phyloP scores from a whole-genome alignment of 2,329 filamentous ascomycete genomes.

The Fusarium verticillioides region DNA sequence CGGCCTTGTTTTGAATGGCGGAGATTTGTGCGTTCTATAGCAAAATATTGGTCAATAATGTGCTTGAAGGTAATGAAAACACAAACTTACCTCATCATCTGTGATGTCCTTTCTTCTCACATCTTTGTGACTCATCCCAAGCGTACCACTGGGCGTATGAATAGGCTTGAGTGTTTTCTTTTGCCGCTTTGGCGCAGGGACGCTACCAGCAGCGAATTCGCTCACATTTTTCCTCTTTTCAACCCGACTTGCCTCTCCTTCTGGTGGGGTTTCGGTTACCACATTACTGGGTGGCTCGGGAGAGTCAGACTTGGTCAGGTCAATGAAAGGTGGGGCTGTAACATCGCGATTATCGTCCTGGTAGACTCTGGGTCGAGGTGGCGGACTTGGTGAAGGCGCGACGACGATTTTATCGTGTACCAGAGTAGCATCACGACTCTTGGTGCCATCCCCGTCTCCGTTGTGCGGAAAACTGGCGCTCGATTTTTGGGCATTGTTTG shows the following conservation, averaged over 20 bases:
- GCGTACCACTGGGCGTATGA: background rate
- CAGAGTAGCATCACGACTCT: background rate
- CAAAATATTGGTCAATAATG: background rate
- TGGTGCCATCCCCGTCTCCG: background rate
- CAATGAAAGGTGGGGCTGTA: background rate
- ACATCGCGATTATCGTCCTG: background rate
- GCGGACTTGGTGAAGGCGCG: background rate
- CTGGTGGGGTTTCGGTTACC: background rate
- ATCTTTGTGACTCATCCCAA: background rate
- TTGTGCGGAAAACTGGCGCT: background rate
- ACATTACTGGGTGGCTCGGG: background rate
- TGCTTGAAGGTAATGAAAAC: background rate
- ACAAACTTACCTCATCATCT: background rate
- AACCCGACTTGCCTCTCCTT: background rate
- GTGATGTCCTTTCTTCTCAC: accelerated
- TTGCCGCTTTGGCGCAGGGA: background rate
- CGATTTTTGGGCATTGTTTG: background rate
- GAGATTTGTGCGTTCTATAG: background rate
- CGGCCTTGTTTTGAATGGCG: background rate
- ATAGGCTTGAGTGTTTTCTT: too few species aligned
- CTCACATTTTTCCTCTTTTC: background rate
- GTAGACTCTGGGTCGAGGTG: background rate
- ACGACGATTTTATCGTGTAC: background rate
- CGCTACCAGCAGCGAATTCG: background rate
- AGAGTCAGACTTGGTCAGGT: background rate